Evolutionary conservation across 1,284 basidiomycete species (phyloP).

Genomic region (Leccinum laetum): DNA sequence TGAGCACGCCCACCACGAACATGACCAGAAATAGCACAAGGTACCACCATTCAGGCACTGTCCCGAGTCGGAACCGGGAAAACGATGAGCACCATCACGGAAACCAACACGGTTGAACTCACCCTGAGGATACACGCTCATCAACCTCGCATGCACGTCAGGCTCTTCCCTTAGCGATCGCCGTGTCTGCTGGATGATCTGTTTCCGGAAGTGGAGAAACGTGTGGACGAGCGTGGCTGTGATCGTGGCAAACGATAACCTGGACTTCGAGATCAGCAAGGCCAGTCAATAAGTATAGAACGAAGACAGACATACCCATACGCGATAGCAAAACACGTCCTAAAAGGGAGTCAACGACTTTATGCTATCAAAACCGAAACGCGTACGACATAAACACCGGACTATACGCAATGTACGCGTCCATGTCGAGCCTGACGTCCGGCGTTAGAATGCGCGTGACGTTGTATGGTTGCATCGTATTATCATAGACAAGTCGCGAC

Average conservation of each 20-base stretch:
- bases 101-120: slow-evolving; percentile 35
- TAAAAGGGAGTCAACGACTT: neutral
- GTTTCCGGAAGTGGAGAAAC: slow-evolving; percentile 65
- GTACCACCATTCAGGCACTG: slow-evolving; percentile 37
- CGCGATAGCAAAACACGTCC: slow-evolving; percentile 47
- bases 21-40: slow-evolving; percentile 34
- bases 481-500: slow-evolving; percentile 40
- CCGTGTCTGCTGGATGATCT: slow-evolving; percentile 55
- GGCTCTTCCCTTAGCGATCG: slow-evolving; percentile 61
- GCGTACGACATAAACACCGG: slow-evolving; percentile 61
- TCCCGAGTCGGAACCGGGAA: neutral
- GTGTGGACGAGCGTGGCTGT: slow-evolving; percentile 72
- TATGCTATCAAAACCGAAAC: neutral
- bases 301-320: slow-evolving; percentile 32
- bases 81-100: slow-evolving; percentile 26
- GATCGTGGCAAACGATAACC: slow-evolving; percentile 59
- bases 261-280: slow-evolving; percentile 7
- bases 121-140: slow-evolving; percentile 70
- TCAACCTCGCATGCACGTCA: slow-evolving; percentile 76
- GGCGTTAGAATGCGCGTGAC: slow-evolving; percentile 53
- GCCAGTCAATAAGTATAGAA: neutral
- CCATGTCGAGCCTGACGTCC: slow-evolving; percentile 48
- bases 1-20: slow-evolving; percentile 57
- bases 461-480: slow-evolving; percentile 56
- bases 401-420: slow-evolving; percentile 64